phyloP scores from a whole-genome alignment of 345 rosid genomes.

The Bruguiera parviflora region DNA sequence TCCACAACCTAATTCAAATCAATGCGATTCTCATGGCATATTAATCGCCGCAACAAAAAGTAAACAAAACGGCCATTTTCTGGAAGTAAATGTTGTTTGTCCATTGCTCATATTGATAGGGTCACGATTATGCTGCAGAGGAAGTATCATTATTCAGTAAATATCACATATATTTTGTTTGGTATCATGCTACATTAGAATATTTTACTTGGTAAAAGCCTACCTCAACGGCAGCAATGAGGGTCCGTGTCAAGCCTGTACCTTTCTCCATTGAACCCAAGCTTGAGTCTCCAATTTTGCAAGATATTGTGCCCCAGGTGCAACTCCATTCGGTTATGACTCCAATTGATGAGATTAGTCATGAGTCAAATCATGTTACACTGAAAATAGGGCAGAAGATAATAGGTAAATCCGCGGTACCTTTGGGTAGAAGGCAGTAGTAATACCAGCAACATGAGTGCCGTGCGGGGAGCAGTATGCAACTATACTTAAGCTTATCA shows the following conservation, averaged over 20 bases:
- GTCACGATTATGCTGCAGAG: slow-evolving; percentile 87
- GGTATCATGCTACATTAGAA: neutral
- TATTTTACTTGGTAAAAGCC: too few relatives aligned
- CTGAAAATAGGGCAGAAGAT: slow-evolving; percentile 7
- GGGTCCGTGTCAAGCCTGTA: slow-evolving; percentile 79
- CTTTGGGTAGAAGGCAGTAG: slow-evolving; percentile 87
- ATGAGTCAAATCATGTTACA: slow-evolving; percentile 4
- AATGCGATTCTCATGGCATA: slow-evolving; percentile 11
- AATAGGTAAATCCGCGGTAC: slow-evolving; percentile 24
- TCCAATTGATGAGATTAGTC: slow-evolving; percentile 37
- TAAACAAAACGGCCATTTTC: slow-evolving; percentile 96
- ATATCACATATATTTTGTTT: neutral
- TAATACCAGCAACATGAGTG: slow-evolving; percentile 97
- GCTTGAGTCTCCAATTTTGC: slow-evolving; percentile 94
- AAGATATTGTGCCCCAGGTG: slow-evolving; percentile 99
- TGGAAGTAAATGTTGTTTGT: slow-evolving; percentile 74
- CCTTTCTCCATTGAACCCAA: slow-evolving; percentile 96
- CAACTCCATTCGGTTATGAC: slow-evolving; percentile 81
- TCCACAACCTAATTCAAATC: slow-evolving; percentile 65
- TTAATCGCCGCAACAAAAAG: slow-evolving; percentile 10
- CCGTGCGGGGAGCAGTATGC: slow-evolving; percentile 95
- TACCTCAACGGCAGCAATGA: slow-evolving; percentile 92
- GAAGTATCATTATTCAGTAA: neutral
- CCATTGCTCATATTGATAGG: slow-evolving; percentile 98
- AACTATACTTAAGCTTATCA: slow-evolving; percentile 71